Conservation (phyloP, 1,139 yeast species). For the Yamadazyma jaroonii region DNA sequence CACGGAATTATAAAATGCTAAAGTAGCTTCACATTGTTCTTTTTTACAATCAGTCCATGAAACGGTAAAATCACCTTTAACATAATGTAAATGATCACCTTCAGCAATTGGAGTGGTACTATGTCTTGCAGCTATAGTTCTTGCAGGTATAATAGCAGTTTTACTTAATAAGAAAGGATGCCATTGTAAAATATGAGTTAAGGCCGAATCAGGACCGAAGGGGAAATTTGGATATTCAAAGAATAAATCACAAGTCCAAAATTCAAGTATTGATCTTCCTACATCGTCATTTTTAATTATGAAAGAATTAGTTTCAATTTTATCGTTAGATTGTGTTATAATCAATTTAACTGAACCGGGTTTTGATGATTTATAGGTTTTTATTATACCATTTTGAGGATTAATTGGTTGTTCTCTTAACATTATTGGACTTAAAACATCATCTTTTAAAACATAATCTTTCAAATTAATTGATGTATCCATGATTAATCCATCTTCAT, state of each 20-base stretch:
- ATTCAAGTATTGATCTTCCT: constrained; percentile 67
- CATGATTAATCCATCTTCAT: constrained; percentile 72
- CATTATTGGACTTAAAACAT: constrained; percentile 55
- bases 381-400: constrained; percentile 65
- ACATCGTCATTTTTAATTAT: constrained; percentile 61
- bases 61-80: constrained; percentile 62
- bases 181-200: constrained; percentile 89
- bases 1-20: constrained; percentile 32
- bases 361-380: constrained; percentile 61
- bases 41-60: constrained; percentile 55
- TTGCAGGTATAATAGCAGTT: constrained; percentile 67
- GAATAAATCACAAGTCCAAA: constrained; percentile 71
- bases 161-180: constrained; percentile 77
- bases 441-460: constrained; percentile 55
- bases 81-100: constrained; percentile 44
- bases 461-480: constrained; percentile 56
- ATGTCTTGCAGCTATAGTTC: constrained; percentile 36
- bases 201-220: constrained; percentile 58
- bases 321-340: constrained; percentile 61
- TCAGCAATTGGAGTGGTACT: constrained; percentile 19
- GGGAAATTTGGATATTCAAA: constrained; percentile 64
- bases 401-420: constrained; percentile 66
- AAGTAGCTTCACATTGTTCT: constrained; percentile 49
- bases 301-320: constrained; percentile 66
- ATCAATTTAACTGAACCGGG: constrained; percentile 56